Evolutionary conservation across 768 basidiomycete species (phyloP).

Genomic region (Rubroboletus satanas): DNA sequence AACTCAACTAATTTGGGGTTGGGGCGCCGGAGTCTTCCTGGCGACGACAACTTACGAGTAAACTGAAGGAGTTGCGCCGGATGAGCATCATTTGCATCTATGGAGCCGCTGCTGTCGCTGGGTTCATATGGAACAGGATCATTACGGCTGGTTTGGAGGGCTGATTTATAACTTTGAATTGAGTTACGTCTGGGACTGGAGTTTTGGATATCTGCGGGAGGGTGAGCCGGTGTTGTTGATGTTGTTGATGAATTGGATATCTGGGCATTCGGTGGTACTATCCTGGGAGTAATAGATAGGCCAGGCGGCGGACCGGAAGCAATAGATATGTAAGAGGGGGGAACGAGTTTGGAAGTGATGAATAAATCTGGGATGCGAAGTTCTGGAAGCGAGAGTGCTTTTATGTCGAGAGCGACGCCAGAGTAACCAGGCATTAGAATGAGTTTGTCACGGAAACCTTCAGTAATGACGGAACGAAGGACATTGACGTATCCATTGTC

Average conservation of each 20-base stretch:
- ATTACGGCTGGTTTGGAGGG: slow-evolving; percentile 23
- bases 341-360: slow-evolving; percentile 49
- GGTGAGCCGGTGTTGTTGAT: slow-evolving; percentile 4
- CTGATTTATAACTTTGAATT: slow-evolving; percentile 43
- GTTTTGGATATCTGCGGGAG: slow-evolving; percentile 12
- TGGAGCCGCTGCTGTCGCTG: slow-evolving; percentile 42
- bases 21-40: slow-evolving; percentile 38
- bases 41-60: slow-evolving; percentile 29
- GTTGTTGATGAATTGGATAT: slow-evolving; percentile 11
- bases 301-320: slow-evolving; percentile 26
- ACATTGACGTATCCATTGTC: slow-evolving; percentile 68
- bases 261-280: slow-evolving; percentile 3
- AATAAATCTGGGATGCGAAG: slow-evolving; percentile 58
- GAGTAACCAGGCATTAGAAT: slow-evolving; percentile 60
- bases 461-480: slow-evolving; percentile 61
- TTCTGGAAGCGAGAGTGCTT: slow-evolving; percentile 51
- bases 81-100: slow-evolving; percentile 40
- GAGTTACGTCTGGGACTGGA: slow-evolving; percentile 19
- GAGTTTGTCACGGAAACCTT: slow-evolving; percentile 61
- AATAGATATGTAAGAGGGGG: slow-evolving; percentile 26
- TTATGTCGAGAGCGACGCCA: slow-evolving; percentile 57
- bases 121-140: slow-evolving; percentile 39
- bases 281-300: slow-evolving; percentile 16
- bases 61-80: slow-evolving; percentile 26
- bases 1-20: slow-evolving; percentile 53